Conservation (phyloP, 2,329 filamentous ascomycete species). For the Alternaria solani region DNA sequence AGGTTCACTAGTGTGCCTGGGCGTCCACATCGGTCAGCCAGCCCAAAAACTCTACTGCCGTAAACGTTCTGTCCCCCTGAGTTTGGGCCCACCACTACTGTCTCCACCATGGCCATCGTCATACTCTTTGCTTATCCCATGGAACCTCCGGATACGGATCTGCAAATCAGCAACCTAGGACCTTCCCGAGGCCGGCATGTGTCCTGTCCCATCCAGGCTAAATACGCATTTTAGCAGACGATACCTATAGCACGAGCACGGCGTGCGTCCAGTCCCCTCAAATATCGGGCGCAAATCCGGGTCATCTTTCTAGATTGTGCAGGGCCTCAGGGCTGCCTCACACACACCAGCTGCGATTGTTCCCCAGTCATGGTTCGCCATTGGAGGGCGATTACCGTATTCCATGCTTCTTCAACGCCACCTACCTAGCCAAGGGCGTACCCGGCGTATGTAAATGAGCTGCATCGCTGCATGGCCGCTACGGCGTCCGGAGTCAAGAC, state of each 20-base stretch:
- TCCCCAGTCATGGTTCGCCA: neutral
- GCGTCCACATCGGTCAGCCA: neutral
- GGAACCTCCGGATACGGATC: neutral
- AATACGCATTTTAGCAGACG: constrained; percentile 7
- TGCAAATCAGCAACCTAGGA: constrained; percentile 4
- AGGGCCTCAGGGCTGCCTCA: neutral
- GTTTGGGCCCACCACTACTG: neutral
- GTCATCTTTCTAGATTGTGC: neutral
- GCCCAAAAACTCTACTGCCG: neutral
- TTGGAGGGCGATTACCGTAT: neutral
- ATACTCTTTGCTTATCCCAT: neutral
- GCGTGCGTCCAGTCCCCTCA: constrained; percentile 10
- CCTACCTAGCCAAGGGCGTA: neutral
- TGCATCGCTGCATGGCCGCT: neutral
- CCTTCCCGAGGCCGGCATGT: neutral
- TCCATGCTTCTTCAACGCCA: neutral
- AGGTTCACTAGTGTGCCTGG: neutral
- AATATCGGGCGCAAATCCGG: neutral
- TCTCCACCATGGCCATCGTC: neutral
- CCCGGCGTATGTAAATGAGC: neutral
- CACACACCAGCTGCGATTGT: neutral
- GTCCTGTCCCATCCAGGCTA: constrained; percentile 6
- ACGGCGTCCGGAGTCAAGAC: neutral
- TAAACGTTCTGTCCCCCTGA: neutral
- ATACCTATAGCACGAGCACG: neutral